Conservation (phyloP, 106 monocot species). For the Acorus calamus region DNA sequence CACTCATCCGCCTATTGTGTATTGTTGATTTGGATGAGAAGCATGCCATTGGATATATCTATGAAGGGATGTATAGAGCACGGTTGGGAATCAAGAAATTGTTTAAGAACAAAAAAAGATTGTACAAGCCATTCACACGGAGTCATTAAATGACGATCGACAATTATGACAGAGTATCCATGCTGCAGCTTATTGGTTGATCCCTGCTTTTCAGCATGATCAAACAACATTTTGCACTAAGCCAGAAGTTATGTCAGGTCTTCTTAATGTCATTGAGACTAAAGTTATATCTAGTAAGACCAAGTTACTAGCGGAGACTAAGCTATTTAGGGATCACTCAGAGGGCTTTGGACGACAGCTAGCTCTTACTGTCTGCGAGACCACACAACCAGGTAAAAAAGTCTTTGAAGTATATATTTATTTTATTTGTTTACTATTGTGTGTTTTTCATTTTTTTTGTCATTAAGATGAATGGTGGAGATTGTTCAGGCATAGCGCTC, state of each 20-base stretch:
- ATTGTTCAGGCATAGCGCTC: neutral
- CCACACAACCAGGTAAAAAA: no score
- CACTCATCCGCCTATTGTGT: neutral
- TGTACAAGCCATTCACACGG: neutral
- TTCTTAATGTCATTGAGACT: no score
- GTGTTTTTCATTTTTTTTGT: neutral
- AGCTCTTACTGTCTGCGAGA: no score
- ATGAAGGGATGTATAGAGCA: neutral
- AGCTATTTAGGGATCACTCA: no score
- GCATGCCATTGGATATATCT: neutral
- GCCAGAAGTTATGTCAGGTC: neutral
- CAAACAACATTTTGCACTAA: neutral
- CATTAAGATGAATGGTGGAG: neutral
- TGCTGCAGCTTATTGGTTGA: neutral
- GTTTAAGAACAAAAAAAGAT: neutral
- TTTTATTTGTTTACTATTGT: neutral
- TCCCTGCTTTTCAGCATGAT: neutral
- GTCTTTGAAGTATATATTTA: no score
- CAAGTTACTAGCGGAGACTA: no score
- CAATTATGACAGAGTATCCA: neutral
- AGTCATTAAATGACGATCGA: neutral
- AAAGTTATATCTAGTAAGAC: no score
- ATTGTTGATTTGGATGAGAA: conserved; percentile 3
- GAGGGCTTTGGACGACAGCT: no score
- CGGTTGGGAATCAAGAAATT: neutral